Evolutionary conservation across 306 rosid species (phyloP).

Genomic region (Begonia peltatifolia): DNA sequence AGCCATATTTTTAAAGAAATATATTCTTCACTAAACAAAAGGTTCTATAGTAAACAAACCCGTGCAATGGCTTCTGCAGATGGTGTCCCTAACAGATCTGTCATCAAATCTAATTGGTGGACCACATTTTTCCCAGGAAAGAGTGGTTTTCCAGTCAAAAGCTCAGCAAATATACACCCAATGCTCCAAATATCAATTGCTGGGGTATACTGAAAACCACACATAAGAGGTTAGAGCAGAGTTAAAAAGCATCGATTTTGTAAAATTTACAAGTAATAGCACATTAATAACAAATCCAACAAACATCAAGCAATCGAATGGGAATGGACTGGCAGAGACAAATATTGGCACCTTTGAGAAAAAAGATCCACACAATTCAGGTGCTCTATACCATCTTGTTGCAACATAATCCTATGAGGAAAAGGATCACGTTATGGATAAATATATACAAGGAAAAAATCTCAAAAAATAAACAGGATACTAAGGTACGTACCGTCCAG

Average conservation of each 20-base stretch:
- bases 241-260: conserved; percentile 1
- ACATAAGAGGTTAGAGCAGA: conserved; percentile 2
- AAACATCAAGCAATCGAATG: too few species aligned
- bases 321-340: too few species aligned
- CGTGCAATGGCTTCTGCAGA: conserved; percentile 80
- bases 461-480: background rate
- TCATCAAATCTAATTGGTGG: conserved; percentile 95
- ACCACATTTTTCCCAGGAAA: conserved; percentile 99
- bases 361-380: conserved; percentile 97
- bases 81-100: conserved; percentile 92
- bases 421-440: conserved; percentile 9
- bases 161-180: conserved; percentile 97
- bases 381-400: conserved; percentile 99
- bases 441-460: background rate
- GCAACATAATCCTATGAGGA: conserved; percentile 82
- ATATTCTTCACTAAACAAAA: background rate
- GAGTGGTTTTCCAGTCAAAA: conserved; percentile 93
- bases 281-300: too few species aligned
- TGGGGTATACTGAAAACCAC: conserved; percentile 74
- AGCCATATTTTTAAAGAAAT: background rate
- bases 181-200: conserved; percentile 99
- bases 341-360: conserved; percentile 66
- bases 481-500: conserved; percentile 72
- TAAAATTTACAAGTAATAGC: too few species aligned
- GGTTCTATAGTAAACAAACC: conserved; percentile 34